Conservation (phyloP, 31 red algal genomes). For the Odonthalia washingtoniensis region DNA sequence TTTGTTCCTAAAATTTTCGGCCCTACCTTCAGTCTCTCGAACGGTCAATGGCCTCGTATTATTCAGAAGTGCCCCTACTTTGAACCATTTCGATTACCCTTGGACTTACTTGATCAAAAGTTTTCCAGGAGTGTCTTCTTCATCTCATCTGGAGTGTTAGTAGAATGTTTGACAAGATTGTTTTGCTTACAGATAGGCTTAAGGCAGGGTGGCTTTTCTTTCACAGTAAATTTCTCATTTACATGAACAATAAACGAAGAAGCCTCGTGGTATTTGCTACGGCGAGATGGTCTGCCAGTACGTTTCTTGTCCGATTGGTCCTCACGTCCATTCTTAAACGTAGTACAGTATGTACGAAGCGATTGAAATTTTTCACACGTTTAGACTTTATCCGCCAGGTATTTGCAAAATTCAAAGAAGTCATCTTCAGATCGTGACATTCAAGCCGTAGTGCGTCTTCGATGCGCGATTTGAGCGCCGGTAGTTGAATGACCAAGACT, state of each 20-base stretch:
- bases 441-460: slow-evolving; percentile 7
- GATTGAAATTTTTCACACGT: neutral
- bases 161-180: slow-evolving; percentile 36
- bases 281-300: neutral
- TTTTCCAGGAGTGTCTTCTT: slow-evolving; percentile 5
- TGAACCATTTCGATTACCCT: neutral
- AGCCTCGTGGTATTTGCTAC: neutral
- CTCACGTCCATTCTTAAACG: neutral
- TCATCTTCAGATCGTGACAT: neutral
- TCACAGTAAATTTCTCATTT: neutral
- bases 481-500: neutral
- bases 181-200: neutral
- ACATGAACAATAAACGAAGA: neutral
- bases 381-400: neutral
- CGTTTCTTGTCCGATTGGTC: neutral
- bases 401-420: slow-evolving; percentile 1
- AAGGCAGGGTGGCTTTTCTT: slow-evolving; percentile 22
- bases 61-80: neutral
- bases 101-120: neutral
- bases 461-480: neutral
- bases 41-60: neutral
- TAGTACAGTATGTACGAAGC: neutral
- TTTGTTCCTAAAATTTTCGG: neutral
- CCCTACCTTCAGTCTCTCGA: neutral
- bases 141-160: neutral